Evolutionary conservation across 306 rosid species (phyloP).

Genomic region (Corylus americana): DNA sequence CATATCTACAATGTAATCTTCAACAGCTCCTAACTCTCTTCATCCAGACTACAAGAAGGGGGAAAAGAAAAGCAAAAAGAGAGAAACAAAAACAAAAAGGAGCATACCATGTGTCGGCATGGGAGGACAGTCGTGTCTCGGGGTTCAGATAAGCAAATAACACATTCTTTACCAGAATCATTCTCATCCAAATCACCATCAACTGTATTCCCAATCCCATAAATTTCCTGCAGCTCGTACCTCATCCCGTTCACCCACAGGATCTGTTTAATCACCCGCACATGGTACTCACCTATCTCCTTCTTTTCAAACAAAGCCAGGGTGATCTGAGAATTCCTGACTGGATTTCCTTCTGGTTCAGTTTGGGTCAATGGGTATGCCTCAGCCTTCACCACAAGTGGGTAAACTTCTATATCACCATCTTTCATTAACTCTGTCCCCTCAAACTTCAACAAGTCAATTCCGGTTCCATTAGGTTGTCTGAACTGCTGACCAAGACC

Average conservation of each 20-base stretch:
- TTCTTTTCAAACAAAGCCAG: conserved; percentile 76
- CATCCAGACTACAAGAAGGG: not conserved
- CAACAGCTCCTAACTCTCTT: conserved; percentile 4
- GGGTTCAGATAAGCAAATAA: conserved; percentile 96
- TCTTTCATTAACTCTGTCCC: conserved; percentile 68
- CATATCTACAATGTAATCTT: not conserved
- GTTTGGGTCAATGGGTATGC: conserved; percentile 43
- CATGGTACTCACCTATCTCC: conserved; percentile 81
- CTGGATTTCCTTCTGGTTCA: conserved; percentile 56
- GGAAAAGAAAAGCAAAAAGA: not conserved
- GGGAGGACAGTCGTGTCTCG: conserved; percentile 95
- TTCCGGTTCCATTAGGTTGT: conserved; percentile 82
- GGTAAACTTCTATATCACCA: conserved; percentile 63
- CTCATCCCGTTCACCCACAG: conserved; percentile 86
- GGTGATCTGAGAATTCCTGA: conserved; percentile 74
- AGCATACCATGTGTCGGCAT: conserved; percentile 93
- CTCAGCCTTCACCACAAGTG: conserved; percentile 87
- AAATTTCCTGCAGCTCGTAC: conserved; percentile 94
- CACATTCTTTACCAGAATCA: conserved; percentile 96
- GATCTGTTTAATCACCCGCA: conserved; percentile 81
- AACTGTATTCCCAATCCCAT: conserved; percentile 88
- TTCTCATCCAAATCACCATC: conserved; percentile 80
- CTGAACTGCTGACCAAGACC: conserved; percentile 94
- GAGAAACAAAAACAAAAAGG: not conserved
- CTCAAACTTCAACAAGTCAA: conserved; percentile 64